These are phyloP conservation scores for Mytilinidion resinicola DNA, from an alignment of 495 filamentous ascomycete genomes.

Conservation along the genomic window DNA sequence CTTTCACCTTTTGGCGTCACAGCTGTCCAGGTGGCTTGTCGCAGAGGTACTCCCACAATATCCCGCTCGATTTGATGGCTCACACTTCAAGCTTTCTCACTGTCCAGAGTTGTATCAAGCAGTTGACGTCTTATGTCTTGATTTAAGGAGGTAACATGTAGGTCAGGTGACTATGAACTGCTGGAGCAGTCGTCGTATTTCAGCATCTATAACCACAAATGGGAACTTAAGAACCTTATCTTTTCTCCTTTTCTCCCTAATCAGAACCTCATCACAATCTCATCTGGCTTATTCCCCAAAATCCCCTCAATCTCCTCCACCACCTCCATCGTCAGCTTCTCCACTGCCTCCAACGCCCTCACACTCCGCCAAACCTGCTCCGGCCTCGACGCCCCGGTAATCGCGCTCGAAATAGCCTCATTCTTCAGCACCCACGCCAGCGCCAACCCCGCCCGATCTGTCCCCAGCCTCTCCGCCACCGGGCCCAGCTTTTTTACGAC, in stretches of 20 bases:
- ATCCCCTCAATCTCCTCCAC: conserved; percentile 64
- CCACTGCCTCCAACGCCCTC: conserved; percentile 52
- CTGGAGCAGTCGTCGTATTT: no score
- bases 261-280: conserved; percentile 25
- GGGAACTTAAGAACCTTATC: background rate
- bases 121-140: no score
- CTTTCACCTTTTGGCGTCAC: no score
- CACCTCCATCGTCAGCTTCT: conserved; percentile 60
- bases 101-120: no score
- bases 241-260: background rate
- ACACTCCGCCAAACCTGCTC: conserved; percentile 71
- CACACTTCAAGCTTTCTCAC: no score
- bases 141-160: no score
- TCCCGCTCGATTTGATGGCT: no score
- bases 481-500: conserved; percentile 39
- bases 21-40: no score
- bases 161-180: no score
- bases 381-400: conserved; percentile 66
- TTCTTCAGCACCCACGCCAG: conserved; percentile 79
- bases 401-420: conserved; percentile 63
- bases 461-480: conserved; percentile 60
- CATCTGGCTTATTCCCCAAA: conserved; percentile 57
- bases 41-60: no score
- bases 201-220: no score
- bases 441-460: conserved; percentile 59